Conservation (phyloP, 345 rosid species). For the Populus simonii region DNA sequence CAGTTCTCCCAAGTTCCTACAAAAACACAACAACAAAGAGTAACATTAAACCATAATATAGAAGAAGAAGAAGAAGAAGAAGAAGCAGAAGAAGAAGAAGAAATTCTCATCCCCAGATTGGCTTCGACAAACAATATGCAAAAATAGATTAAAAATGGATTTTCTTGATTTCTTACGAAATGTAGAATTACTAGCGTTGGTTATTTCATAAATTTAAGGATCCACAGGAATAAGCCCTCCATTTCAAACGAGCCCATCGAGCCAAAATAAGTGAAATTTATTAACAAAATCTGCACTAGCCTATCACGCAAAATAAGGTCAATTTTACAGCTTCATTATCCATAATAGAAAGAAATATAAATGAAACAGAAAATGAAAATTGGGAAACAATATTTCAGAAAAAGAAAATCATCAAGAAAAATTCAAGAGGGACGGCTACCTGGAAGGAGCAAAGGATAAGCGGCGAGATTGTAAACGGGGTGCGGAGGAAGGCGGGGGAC, state of each 20-base stretch:
- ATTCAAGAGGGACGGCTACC: constrained; percentile 33
- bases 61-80: too few relatives aligned
- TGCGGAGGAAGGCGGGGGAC: constrained; percentile 47
- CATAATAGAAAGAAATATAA: too few relatives aligned
- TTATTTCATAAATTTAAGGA: background rate
- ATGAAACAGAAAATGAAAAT: background rate
- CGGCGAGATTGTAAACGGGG: constrained; percentile 65
- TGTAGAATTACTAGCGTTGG: background rate
- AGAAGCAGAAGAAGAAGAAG: too few relatives aligned
- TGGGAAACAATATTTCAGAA: background rate
- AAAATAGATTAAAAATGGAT: background rate
- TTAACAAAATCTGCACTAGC: background rate
- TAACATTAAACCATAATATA: too few relatives aligned
- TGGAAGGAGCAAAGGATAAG: constrained; percentile 52
- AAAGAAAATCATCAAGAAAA: background rate
- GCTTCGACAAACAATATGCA: background rate
- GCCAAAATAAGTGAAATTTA: background rate
- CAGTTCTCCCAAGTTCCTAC: constrained; percentile 76
- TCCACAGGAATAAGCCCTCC: background rate
- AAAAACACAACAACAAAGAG: background rate
- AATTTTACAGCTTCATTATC: too few relatives aligned
- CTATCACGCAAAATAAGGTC: too few relatives aligned
- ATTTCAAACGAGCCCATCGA: background rate
- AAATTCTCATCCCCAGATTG: too few relatives aligned
- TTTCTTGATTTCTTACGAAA: background rate